Percentiles rank a stretch among this genome's conserved stretches.
Conservation (phyloP, 2,329 filamentous ascomycete species). For the Fusarium sp. region DNA sequence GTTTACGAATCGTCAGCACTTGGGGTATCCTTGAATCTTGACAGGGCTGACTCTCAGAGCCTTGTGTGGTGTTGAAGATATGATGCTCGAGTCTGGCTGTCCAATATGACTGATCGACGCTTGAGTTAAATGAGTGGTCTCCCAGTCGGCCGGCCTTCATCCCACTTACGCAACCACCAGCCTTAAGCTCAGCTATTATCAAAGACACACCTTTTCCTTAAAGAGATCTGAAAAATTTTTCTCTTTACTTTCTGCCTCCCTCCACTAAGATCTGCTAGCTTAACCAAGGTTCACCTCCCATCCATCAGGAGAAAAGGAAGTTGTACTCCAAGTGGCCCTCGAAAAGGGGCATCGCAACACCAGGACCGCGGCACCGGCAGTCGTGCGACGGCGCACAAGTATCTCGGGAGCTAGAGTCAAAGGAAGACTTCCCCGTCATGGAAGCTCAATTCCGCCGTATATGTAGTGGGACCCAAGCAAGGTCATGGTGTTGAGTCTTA, state of each 20-base stretch:
- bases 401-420: slow-evolving; percentile 29
- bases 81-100: slow-evolving; percentile 14
- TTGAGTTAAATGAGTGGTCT: slow-evolving; percentile 14
- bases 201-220: not conserved
- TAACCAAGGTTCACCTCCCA: slow-evolving; percentile 3
- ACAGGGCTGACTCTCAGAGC: slow-evolving; percentile 38
- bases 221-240: slow-evolving; percentile 13
- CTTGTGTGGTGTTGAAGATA: slow-evolving; percentile 14
- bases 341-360: slow-evolving; percentile 29
- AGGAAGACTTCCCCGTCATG: slow-evolving; percentile 33
- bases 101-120: slow-evolving; percentile 21
- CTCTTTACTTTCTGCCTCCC: not conserved
- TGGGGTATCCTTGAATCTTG: slow-evolving; percentile 5
- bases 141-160: slow-evolving; percentile 6
- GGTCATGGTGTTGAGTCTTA: slow-evolving; percentile 27
- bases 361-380: slow-evolving; percentile 35
- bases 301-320: slow-evolving; percentile 18
- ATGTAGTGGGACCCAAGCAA: slow-evolving; percentile 17
- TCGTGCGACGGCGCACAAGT: slow-evolving; percentile 27
- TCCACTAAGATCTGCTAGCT: slow-evolving; percentile 1
- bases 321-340: slow-evolving; percentile 28
- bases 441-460: slow-evolving; percentile 23
- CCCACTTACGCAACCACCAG: slow-evolving; percentile 20
- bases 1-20: slow-evolving; percentile 22
- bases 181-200: slow-evolving; percentile 20